Evolutionary conservation across 1,139 yeast genomes (phyloP), one percentile per base, ranked within the genome.

Genomic region (Zygoascus sp.): DNA sequence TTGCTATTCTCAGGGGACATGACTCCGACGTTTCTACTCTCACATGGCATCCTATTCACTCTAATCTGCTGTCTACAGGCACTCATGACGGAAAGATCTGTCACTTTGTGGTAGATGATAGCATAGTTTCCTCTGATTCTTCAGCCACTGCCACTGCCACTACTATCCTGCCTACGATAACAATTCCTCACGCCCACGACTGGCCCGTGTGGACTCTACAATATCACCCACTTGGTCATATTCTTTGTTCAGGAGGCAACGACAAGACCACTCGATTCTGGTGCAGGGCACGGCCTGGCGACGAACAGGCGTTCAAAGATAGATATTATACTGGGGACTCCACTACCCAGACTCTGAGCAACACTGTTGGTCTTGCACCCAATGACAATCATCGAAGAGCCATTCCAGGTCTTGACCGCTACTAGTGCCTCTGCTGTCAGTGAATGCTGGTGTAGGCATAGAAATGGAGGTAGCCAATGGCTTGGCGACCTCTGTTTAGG

Each of bases 201-300:
- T 85, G 86, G 68, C 94, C 96, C 3, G 81, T 92, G 44, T 89
- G 92, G 68, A 80, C 95, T 2, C 67, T 92, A 52, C 94, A 90
- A 56, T 92, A 89, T 61, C 97, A 90, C 66, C 97, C 97, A 2
- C 72, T 87, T 59, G 98, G 98, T 2, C 97, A 92, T 66, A 72
- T 90, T 47, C 72, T 92, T 41, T 83, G 95, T 51, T 81, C 96
- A 13, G 97, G 97, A 0, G 92, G 97, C 22, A 89, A 94, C 50
- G 98, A 92, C 66, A 79, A 94, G 61, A 81, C 94, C 10, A 88
- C 95, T n/a, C 70, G 97, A 52, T 87, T 92, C 67, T 92, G 98
- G 98, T 81, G 92, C 30, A 74, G 98, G 46, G 85, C 95, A 1
- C 74, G 96, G 61, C 97, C 97, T 1, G 84, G 83, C 57, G 98